Conservation (phyloP, 1,139 yeast genomes). For the Pichia sp. region DNA sequence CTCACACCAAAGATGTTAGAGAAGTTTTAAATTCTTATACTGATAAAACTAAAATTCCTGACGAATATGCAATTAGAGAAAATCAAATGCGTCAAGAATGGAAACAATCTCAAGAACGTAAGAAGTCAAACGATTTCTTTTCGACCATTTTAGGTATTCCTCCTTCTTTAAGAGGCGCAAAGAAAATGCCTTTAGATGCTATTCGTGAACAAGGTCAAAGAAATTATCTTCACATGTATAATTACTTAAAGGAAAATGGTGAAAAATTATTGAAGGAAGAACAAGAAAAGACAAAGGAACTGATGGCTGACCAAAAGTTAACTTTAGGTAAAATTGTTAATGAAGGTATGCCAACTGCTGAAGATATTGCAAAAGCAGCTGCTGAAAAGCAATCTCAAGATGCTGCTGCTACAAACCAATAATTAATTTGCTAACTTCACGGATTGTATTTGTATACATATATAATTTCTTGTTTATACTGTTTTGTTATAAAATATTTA, state of each 20-base stretch:
- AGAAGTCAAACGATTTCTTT: constrained; percentile 18
- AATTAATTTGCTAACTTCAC: background rate
- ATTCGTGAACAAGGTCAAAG: constrained; percentile 91
- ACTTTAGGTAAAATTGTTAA: constrained; percentile 78
- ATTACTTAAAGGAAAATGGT: constrained; percentile 81
- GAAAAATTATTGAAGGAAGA: constrained; percentile 78
- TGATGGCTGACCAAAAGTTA: constrained; percentile 68
- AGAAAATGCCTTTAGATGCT: constrained; percentile 84
- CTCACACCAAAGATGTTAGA: constrained; percentile 84
- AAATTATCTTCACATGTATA: constrained; percentile 79
- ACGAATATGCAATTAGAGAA: constrained; percentile 78
- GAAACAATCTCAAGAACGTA: constrained; percentile 49
- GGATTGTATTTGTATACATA: background rate
- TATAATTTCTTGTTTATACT: background rate
- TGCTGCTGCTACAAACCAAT: constrained; percentile 5
- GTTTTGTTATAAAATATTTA: background rate
- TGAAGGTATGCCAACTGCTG: constrained; percentile 82
- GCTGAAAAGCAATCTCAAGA: constrained; percentile 20
- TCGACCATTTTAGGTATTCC: constrained; percentile 56
- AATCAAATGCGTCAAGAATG: constrained; percentile 62
- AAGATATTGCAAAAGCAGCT: constrained; percentile 67
- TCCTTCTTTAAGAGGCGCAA: constrained; percentile 41
- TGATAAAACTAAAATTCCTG: constrained; percentile 59
- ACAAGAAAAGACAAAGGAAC: constrained; percentile 71
- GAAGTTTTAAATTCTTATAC: constrained; percentile 71